Base-by-base conservation (phyloP, 164 flowering plant species). In the Umbilicus rupestris region DNA sequence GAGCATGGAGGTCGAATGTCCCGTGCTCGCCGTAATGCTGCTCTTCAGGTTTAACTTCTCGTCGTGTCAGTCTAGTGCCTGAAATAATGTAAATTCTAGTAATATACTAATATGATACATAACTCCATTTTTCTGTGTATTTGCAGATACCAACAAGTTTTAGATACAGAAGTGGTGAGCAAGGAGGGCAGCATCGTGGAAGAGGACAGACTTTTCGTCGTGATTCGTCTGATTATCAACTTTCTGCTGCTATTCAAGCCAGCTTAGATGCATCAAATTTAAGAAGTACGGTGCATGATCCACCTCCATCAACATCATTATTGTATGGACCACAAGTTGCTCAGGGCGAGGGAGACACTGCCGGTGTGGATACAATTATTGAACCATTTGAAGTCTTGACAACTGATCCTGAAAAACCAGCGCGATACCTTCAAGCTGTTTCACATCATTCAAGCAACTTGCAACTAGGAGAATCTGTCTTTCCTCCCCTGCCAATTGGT, bases 1-100 rank as follows among this genome's bases (percentile, higher is more conserved):
- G 94, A 87, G 70, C 99, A 95, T 77, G 97, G 95, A 45, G 99
- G 97, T 17, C 82, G 80, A 42, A 83, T 95, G 92, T 92, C 99
- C 70, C 90, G 97, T 67, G 78, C 97, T 33, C 73, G 88, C 73
- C 94, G 96, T 28, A 91, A 81, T 80, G 89, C 97, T 74, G 96
- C 82, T 60, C 94, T 89, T 50, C 96, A 92, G 92, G 99, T 70
- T 62, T 19, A 11, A 62, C 24, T 17, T 30, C 8, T 55, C 12
- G n/a, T 57, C 57, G 68, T 50, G 39, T 42, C 55, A 33, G 3
- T 49, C 7, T 35, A 26, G 22, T 37, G 52, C 7, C 1, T 28
- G 24, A 16, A 31, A 62, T 19, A 28, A 5, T 62, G 44, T 8
- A 9, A 41, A 26, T 52, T 52, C 31, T 49, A 24, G 31, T 28